Conservation (phyloP, 176 grass and related monocot genomes). For the Neostapfia colusana region DNA sequence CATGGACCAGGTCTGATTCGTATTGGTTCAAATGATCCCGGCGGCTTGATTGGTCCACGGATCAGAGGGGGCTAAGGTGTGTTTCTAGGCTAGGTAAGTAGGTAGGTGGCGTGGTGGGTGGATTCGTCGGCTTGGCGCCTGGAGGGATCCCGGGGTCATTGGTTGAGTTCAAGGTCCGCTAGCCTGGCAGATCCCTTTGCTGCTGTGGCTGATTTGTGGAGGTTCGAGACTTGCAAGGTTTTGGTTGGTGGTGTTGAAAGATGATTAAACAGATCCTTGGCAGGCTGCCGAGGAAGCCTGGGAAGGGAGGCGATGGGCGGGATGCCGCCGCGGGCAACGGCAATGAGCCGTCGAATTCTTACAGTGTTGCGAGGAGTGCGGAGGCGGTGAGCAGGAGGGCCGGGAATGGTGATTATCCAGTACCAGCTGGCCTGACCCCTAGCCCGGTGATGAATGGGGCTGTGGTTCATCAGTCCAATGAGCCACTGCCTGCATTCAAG, state of each 20-base stretch:
- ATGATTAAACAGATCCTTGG: slow-evolving; percentile 98
- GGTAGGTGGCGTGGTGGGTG: slow-evolving; percentile 6
- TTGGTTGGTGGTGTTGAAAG: slow-evolving; percentile 31
- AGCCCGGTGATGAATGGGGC: slow-evolving; percentile 48
- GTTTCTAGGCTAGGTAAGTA: background rate
- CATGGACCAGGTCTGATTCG: slow-evolving; percentile 32
- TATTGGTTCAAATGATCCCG: slow-evolving; percentile 43
- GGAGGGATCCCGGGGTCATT: slow-evolving; percentile 37
- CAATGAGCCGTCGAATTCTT: slow-evolving; percentile 61
- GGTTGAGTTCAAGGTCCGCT: slow-evolving; percentile 19
- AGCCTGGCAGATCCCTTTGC: slow-evolving; percentile 28
- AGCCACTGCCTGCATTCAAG: slow-evolving; percentile 81
- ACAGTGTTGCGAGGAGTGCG: slow-evolving; percentile 51
- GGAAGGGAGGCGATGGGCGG: slow-evolving; percentile 68
- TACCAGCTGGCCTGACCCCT: slow-evolving; percentile 40
- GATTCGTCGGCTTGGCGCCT: slow-evolving; percentile 26
- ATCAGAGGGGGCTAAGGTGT: slow-evolving; percentile 13
- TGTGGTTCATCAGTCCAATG: slow-evolving; percentile 49
- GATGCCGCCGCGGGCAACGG: slow-evolving; percentile 50
- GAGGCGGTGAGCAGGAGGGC: slow-evolving; percentile 57
- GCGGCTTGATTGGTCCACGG: slow-evolving; percentile 8
- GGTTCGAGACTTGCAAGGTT: slow-evolving; percentile 32
- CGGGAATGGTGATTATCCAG: slow-evolving; percentile 49
- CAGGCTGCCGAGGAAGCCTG: slow-evolving; percentile 72
- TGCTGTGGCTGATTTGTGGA: slow-evolving; percentile 17